Evolutionary conservation across 176 grass and related monocot species (phyloP).

Genomic region (Eremochloa ophiuroides): DNA sequence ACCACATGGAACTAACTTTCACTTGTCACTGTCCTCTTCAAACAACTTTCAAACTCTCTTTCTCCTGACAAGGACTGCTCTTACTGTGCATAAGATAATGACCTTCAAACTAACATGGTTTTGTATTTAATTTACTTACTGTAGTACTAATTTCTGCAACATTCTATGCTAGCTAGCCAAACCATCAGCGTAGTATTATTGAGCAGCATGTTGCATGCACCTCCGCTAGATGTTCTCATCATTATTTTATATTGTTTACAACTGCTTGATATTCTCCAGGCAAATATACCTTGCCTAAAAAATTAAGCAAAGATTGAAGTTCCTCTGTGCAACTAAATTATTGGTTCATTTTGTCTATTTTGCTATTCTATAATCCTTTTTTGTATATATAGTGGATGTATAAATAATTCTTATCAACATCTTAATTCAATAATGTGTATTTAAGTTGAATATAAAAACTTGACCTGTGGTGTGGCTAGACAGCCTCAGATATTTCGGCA

Average conservation of each 20-base stretch:
- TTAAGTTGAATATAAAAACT: neutral
- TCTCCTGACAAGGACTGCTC: constrained; percentile 18
- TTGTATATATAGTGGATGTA: neutral
- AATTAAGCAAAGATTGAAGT: neutral
- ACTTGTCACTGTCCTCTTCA: constrained; percentile 38
- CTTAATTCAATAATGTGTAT: neutral
- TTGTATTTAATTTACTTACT: neutral
- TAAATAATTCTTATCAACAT: neutral
- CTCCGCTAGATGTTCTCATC: neutral
- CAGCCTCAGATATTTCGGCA: too few relatives aligned
- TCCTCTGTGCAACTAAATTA: neutral
- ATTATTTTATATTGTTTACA: neutral
- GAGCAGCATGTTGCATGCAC: neutral
- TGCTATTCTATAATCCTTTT: neutral
- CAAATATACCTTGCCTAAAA: neutral
- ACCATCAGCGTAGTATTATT: neutral
- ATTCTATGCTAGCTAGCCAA: neutral
- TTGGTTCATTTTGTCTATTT: neutral
- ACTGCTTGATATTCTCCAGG: neutral
- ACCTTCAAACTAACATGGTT: neutral
- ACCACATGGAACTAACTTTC: constrained; percentile 36
- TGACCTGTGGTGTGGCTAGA: too few relatives aligned
- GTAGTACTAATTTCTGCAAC: neutral
- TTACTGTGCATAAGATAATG: neutral
- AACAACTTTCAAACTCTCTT: constrained; percentile 29